Evolutionary conservation across 805 yeast genomes (phyloP).

Genomic region (Metschnikowia borealis): DNA sequence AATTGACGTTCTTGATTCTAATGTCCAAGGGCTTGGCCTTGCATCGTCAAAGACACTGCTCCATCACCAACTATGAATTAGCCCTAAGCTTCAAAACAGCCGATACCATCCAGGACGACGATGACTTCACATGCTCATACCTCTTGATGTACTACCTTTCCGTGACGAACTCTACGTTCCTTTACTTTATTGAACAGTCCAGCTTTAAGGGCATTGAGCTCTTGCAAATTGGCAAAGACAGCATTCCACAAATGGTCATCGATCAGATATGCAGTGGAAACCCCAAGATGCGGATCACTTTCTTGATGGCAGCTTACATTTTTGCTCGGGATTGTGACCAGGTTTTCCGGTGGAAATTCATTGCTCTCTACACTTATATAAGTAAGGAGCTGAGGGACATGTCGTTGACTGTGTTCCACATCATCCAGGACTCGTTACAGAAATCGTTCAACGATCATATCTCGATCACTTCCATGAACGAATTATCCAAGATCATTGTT

Average conservation of each 20-base stretch:
- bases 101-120: neutral
- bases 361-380: conserved; percentile 27
- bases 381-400: conserved; percentile 18
- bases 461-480: conserved; percentile 25
- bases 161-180: conserved; percentile 23
- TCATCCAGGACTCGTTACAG: conserved; percentile 26
- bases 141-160: conserved; percentile 33
- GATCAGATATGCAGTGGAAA: conserved; percentile 23
- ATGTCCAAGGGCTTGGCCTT: conserved; percentile 56
- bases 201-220: conserved; percentile 14
- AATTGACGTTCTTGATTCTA: conserved; percentile 45
- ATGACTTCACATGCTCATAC: conserved; percentile 12
- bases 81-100: neutral
- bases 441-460: conserved; percentile 25
- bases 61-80: conserved; percentile 24
- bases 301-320: conserved; percentile 29
- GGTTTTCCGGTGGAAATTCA: conserved; percentile 28
- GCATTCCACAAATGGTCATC: conserved; percentile 26
- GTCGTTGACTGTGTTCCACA: conserved; percentile 29
- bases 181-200: conserved; percentile 20
- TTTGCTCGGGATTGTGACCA: conserved; percentile 25
- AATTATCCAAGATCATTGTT: conserved; percentile 26
- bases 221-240: conserved; percentile 12
- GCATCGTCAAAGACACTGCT: conserved; percentile 50
- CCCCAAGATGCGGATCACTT: conserved; percentile 20